Base-by-base conservation (phyloP, 1,284 basidiomycete species). In the Malassezia restricta region DNA sequence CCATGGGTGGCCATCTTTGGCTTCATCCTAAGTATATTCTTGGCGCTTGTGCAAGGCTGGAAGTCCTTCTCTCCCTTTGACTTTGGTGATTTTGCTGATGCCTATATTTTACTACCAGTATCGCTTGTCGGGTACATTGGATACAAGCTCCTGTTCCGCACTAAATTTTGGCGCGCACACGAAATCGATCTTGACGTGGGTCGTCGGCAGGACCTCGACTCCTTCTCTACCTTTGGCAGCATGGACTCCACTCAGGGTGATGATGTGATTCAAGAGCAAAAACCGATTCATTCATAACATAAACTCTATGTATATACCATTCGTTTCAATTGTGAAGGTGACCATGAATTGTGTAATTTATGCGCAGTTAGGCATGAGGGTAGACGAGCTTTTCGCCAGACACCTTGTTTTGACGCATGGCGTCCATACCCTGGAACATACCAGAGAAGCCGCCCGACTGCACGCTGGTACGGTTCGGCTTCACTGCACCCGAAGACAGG, bases 121-220 rank as follows among this genome's bases (percentile, higher is more conserved):
- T 65, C 67, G 37, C 43, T 61, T 14, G 43, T 54, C 42, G 56
- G 61, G 46, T 60, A 44, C 33, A 12, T 63, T 6, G 59, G 49
- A 4, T 65, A 56, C 66, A 69, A 68, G 54, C 1, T 69, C 24
- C 28, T 56, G 37, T 56, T 52, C 45, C 54, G 60, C 14, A 73
- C 76, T 12, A 76, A 78, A 9, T 68, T 66, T 31, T 56, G 59
- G 39, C 56, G 57, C 32, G 20, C 62, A 8, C 42, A 48, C 7
- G 63, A 68, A 27, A 54, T 68, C 17, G 66, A 68, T 74, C 85
- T 92, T 64, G 74, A 82, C 46, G 76, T 78, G 3, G 80, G 83
- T 14, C 51, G 61, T 8, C 40, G 60, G 51, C 62, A 38, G 53
- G 60, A 35, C 41, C 63, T 1, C 56, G 56, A 20, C 33, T 62